A percentile compares a stretch with the other conserved stretches of the same genome.
These are phyloP conservation scores for Pisolithus albus DNA, from an alignment of 768 basidiomycete species.

Conservation along the genomic window DNA sequence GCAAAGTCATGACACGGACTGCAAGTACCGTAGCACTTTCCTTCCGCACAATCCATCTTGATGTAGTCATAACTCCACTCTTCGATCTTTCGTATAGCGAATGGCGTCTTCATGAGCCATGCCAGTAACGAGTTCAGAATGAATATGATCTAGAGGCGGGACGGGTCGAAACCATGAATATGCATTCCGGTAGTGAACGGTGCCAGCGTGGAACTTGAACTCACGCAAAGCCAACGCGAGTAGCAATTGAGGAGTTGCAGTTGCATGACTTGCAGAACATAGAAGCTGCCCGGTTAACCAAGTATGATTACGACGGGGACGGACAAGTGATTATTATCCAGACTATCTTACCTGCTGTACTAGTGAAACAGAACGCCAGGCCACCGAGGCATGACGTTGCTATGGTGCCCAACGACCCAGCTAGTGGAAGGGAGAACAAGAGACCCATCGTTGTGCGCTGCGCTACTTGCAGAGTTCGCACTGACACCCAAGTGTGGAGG, in stretches of 20 bases:
- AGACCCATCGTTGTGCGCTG: conserved; percentile 50
- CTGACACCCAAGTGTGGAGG: neutral
- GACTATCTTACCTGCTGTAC: conserved; percentile 56
- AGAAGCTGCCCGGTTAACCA: conserved; percentile 47
- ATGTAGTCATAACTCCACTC: conserved; percentile 95
- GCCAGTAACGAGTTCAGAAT: conserved; percentile 91
- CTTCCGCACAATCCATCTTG: conserved; percentile 93
- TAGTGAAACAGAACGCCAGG: conserved; percentile 80
- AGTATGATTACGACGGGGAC: conserved; percentile 10
- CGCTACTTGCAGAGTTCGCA: neutral
- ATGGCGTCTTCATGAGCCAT: conserved; percentile 92
- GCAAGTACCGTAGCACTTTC: conserved; percentile 96
- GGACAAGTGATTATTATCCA: too few relatives aligned
- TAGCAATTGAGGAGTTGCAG: conserved; percentile 97
- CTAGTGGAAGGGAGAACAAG: conserved; percentile 64
- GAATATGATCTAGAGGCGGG: conserved; percentile 75
- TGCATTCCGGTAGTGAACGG: neutral
- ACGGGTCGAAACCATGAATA: neutral
- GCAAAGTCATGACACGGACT: conserved; percentile 49
- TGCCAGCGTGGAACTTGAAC: conserved; percentile 16
- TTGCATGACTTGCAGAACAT: conserved; percentile 99
- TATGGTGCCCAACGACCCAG: conserved; percentile 61
- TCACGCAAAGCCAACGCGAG: conserved; percentile 88
- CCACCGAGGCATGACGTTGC: conserved; percentile 81
- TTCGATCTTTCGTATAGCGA: conserved; percentile 80